A percentile compares a stretch with the other conserved stretches of the same genome.
Evolutionary conservation across 345 rosid genomes (phyloP).

Genomic region (Hibiscus syriacus): DNA sequence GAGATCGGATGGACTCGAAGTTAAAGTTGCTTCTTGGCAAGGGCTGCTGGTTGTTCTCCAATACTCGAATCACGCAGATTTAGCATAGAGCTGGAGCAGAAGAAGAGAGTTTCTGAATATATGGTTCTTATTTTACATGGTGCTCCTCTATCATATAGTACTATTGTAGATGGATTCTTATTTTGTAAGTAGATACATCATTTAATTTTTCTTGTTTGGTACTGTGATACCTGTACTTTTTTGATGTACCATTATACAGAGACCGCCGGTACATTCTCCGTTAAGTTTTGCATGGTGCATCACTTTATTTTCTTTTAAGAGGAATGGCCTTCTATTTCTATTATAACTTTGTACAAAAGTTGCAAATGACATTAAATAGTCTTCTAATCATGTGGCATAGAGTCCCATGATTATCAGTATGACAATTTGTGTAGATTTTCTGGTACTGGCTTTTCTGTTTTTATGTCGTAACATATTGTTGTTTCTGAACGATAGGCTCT

Average conservation of each 20-base stretch:
- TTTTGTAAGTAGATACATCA: not conserved
- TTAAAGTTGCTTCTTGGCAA: no score
- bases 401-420: not conserved
- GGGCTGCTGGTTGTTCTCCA: no score
- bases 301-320: no score
- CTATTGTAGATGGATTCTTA: not conserved
- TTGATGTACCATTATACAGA: not conserved
- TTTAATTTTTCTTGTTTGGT: not conserved
- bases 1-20: no score
- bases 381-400: not conserved
- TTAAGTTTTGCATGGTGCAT: not conserved
- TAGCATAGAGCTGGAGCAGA: no score
- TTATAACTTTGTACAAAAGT: no score
- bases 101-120: no score
- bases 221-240: not conserved
- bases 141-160: no score
- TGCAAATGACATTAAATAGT: not conserved
- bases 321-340: not conserved
- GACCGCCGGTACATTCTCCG: not conserved
- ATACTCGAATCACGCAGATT: no score
- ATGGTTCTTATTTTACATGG: no score
- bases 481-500: slow-evolving; percentile 36
- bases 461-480: not conserved
- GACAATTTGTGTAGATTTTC: not conserved
- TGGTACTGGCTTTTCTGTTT: not conserved